Conservation (phyloP, 2,329 filamentous ascomycete species). For the Pseudopithomyces maydicus region DNA sequence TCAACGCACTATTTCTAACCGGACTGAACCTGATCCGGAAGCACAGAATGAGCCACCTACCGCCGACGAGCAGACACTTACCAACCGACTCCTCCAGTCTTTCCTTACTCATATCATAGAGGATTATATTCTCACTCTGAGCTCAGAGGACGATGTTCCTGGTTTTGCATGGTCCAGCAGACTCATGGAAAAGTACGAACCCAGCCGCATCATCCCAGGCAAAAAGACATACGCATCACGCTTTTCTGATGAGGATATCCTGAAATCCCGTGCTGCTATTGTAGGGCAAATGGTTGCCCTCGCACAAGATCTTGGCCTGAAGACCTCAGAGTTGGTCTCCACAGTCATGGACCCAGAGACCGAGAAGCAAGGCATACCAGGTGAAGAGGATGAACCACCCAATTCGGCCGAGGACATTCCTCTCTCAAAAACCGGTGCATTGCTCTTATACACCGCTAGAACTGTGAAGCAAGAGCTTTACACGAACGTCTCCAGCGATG, state of each 20-base stretch:
- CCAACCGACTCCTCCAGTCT: conserved; percentile 69
- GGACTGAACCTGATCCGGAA: conserved; percentile 60
- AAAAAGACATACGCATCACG: conserved; percentile 66
- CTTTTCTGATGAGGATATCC: conserved; percentile 66
- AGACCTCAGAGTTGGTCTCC: conserved; percentile 53
- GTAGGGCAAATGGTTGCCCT: conserved; percentile 75
- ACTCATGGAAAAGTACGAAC: conserved; percentile 71
- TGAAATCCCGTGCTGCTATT: conserved; percentile 67
- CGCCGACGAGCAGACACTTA: conserved; percentile 63
- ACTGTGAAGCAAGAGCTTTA: conserved; percentile 57
- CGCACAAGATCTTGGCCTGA: conserved; percentile 61
- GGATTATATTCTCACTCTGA: conserved; percentile 67
- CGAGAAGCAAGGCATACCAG: conserved; percentile 48
- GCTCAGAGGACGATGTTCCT: conserved; percentile 51
- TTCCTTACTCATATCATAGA: conserved; percentile 81
- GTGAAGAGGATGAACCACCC: conserved; percentile 62
- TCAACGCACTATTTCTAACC: conserved; percentile 38
- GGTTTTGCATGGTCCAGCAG: conserved; percentile 59
- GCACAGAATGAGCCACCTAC: conserved; percentile 52
- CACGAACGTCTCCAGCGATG: conserved; percentile 41
- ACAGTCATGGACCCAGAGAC: conserved; percentile 48
- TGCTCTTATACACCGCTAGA: conserved; percentile 60
- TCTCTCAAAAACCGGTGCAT: conserved; percentile 59
- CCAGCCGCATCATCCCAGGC: conserved; percentile 66
- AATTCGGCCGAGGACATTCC: conserved; percentile 58